These are phyloP conservation scores for Botrytis aclada DNA, from an alignment of 2,329 filamentous ascomycete species.

Conservation along the genomic window DNA sequence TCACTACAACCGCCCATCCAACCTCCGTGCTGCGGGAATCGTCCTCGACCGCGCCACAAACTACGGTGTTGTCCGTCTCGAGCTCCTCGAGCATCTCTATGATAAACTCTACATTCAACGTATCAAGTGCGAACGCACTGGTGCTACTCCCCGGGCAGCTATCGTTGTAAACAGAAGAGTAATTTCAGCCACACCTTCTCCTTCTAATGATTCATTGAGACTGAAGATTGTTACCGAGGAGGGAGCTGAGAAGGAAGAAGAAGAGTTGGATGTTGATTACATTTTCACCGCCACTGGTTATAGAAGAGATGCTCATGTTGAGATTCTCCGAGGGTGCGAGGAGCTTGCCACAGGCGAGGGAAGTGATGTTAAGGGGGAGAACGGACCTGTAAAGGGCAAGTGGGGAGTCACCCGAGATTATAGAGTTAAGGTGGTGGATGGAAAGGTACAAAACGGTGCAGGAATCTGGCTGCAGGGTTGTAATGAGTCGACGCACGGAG, in stretches of 20 bases:
- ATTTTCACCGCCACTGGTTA: conserved; percentile 90
- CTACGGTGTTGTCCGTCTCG: conserved; percentile 90
- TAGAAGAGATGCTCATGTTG: conserved; percentile 70
- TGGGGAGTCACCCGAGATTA: conserved; percentile 78
- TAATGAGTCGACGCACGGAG: conserved; percentile 87
- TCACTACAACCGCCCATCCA: conserved; percentile 65
- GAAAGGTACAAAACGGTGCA: conserved; percentile 64
- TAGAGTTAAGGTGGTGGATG: conserved; percentile 65
- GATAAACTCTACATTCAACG: conserved; percentile 84
- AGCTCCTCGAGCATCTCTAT: conserved; percentile 85
- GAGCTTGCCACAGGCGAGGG: conserved; percentile 52
- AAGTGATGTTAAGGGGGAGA: conserved; percentile 30
- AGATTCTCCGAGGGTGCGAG: conserved; percentile 67
- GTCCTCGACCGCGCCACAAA: conserved; percentile 79
- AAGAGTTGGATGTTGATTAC: conserved; percentile 65
- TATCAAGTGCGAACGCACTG: conserved; percentile 58
- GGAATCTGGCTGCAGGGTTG: conserved; percentile 93
- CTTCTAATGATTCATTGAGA: conserved; percentile 30
- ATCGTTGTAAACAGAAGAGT: conserved; percentile 71
- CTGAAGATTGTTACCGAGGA: conserved; percentile 42
- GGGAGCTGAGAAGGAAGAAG: conserved; percentile 34
- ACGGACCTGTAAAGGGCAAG: conserved; percentile 40
- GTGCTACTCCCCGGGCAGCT: conserved; percentile 75
- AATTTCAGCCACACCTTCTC: conserved; percentile 21
- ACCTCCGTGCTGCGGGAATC: conserved; percentile 57